Evolutionary conservation across 2,329 filamentous ascomycete genomes (phyloP), one percentile per base, ranked within the genome.

Genomic region (Trichophyton rubrum): DNA sequence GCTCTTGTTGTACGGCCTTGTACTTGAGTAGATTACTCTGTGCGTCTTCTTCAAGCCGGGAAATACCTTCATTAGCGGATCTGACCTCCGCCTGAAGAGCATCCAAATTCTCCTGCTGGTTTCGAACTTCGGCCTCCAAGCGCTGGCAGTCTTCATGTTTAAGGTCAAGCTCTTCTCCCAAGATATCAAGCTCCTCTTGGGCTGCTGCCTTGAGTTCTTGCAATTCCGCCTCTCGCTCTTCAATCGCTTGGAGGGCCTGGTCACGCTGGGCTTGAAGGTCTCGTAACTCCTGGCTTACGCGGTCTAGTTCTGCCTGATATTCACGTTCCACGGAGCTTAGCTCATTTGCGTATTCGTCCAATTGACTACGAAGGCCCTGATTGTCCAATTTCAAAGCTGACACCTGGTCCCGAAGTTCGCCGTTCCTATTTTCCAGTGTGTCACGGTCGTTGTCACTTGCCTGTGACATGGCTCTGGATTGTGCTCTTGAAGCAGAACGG

Each of bases 1-100:
- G 79, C 68, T 96, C 90, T 60, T 85, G 81, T 71, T 96, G 89
- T 5, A 96, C 84, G 64, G 88, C 84, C 69, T 90, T 83, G 62
- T 96, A 93, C 62, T 87, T 85, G 61, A 85, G 84, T 55, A 87
- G 74, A 72, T 91, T 93, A 67, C 82, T 84, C 64, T 89, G 85
- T 59, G 92, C 88, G 66, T 95, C 90, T 71, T 97, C 91, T 71
- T 97, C 93, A 0, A 99, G 80, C 51, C 89, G 82, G 35, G 96
- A 82, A 4, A 97, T 81, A 22, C 87, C 87, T 67, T 96, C 90
- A 68, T 88, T 95, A 74, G 96, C 87, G 67, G 86, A 87, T 64
- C 91, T 88, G 86, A 99, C 93, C 78, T 97, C 93, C 62, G 87
- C 85, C 70, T 97, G 92, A 59, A 99, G 77, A n/a, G 89, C 88